Evolutionary conservation across 2,329 filamentous ascomycete genomes (phyloP), one percentile per base, ranked within the genome.

Genomic region (Lanzia echinophila): DNA sequence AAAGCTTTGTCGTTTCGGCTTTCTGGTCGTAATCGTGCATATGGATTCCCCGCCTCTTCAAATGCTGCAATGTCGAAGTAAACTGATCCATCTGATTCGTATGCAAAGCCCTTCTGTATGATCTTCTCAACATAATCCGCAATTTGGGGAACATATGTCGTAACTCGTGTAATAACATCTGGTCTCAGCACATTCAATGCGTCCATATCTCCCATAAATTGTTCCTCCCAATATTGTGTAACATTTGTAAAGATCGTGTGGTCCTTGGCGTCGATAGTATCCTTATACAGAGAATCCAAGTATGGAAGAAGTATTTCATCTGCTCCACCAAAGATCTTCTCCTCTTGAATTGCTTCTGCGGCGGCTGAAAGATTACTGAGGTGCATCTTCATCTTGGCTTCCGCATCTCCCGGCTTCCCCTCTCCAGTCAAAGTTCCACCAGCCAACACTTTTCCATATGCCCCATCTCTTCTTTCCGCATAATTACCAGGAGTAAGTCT

Each of bases 61-160:
- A 54, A 50, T 20, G 52, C 46, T 43, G 36, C 38, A 54, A 54
- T 54, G 13, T 54, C 46, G 12, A 50, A 54, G 32, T 54, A 50
- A 32, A 54, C 52, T 0, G 89, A 95, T 0, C 90, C 91, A 62
- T 94, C 87, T n/a, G 53, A 45, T 64, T 82, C 78, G 61, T 97
- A 97, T 1, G 86, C 92, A 62, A 91, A 96, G 0, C 88, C 87
- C 67, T 96, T 95, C 49, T 86, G 38, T 54, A 96, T 88, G 60
- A 80, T 83, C 19, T 44, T 55, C 64, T 92, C 81, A 0, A 96
- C 89, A 59, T 95, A 96, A 10, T 79, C 75, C 44, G 88, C 89
- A 65, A 97, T 96, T 65, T 95, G 84, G 0, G 85, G 84, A 3
- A 92, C 87, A 63, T 94, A 96, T 64, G 96, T 90, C 1, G 90